These are phyloP conservation scores for Scenedesmus sp. DNA, from an alignment of 163 green algal genomes.

Conservation along the genomic window DNA sequence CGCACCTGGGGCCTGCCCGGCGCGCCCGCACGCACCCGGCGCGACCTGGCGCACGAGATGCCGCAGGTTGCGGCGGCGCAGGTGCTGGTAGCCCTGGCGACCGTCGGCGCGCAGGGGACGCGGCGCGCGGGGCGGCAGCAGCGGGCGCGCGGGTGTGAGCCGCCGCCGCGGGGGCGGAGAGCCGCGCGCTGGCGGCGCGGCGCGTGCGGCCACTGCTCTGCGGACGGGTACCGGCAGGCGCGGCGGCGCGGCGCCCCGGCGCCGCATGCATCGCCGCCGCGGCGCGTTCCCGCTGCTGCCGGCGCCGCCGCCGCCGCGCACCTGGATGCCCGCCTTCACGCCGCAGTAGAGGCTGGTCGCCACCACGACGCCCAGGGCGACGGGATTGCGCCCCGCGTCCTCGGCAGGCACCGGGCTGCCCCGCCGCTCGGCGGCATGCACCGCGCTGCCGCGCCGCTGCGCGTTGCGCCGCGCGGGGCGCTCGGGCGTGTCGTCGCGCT, in stretches of 20 bases:
- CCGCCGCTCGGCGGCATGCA: background rate
- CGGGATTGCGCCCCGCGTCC: background rate
- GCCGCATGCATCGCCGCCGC: too few relatives aligned
- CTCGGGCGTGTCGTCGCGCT: background rate
- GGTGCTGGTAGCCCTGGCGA: constrained; percentile 46
- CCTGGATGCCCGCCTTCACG: constrained; percentile 40
- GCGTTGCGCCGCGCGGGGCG: background rate
- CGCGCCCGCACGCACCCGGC: constrained; percentile 9
- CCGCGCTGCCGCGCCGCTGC: background rate
- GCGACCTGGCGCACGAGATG: constrained; percentile 25
- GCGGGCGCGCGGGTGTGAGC: background rate
- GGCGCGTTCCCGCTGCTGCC: too few relatives aligned
- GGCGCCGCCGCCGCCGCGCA: too few relatives aligned
- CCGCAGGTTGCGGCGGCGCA: constrained; percentile 42
- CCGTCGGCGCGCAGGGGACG: too few relatives aligned
- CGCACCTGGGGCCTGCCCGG: background rate
- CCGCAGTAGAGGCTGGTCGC: constrained; percentile 41
- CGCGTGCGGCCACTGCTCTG: too few relatives aligned
- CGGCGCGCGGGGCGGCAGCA: too few relatives aligned
- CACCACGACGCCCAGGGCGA: constrained; percentile 27
- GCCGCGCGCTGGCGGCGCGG: too few relatives aligned
- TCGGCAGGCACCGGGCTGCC: too few relatives aligned
- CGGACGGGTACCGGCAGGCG: too few relatives aligned
- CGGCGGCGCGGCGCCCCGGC: too few relatives aligned
- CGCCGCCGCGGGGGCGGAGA: too few relatives aligned